phyloP scores from a whole-genome alignment of 2,329 filamentous ascomycete genomes.

The Pestalotiopsis sp. region DNA sequence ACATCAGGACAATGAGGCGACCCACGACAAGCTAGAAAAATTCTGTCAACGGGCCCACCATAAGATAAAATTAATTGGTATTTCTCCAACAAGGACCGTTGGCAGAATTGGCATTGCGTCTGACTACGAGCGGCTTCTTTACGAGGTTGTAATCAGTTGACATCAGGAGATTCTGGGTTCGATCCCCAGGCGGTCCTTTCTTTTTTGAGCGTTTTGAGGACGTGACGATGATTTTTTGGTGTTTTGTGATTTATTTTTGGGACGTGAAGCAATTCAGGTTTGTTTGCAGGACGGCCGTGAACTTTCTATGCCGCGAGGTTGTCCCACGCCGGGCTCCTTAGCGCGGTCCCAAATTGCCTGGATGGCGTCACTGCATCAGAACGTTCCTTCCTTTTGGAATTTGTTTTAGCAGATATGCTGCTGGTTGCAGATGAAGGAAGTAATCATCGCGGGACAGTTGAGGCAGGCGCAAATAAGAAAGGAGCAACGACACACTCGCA shows the following conservation, averaged over 20 bases:
- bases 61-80: background rate
- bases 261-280: too few relatives aligned
- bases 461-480: too few relatives aligned
- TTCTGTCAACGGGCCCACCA: background rate
- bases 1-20: background rate
- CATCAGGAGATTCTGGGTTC: background rate
- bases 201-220: background rate
- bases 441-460: too few relatives aligned
- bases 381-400: too few relatives aligned
- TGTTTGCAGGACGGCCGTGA: too few relatives aligned
- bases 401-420: too few relatives aligned
- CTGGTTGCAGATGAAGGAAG: too few relatives aligned
- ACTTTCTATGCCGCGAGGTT: too few relatives aligned
- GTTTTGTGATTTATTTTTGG: background rate
- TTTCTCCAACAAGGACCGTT: background rate
- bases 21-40: background rate
- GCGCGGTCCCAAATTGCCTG: too few relatives aligned
- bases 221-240: background rate
- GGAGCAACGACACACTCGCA: too few relatives aligned
- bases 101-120: background rate
- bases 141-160: background rate
- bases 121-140: background rate
- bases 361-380: too few relatives aligned
- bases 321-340: too few relatives aligned
- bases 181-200: background rate